Evolutionary conservation across 2,329 filamentous ascomycete genomes (phyloP).

Genomic region (Microdochium nivale): DNA sequence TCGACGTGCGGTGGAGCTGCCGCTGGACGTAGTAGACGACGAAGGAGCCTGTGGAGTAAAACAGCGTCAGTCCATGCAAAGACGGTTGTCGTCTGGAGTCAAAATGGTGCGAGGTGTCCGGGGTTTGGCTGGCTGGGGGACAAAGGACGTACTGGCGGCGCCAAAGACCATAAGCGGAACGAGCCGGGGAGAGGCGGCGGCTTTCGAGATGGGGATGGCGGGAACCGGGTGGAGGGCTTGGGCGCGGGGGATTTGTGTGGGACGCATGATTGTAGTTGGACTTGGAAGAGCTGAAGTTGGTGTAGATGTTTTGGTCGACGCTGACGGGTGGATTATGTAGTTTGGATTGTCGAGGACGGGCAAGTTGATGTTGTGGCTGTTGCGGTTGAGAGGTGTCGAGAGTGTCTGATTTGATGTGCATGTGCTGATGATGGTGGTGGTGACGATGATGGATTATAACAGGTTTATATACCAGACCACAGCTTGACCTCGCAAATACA

Average conservation of each 20-base stretch:
- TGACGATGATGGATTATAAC: no score
- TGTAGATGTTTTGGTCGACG: background rate
- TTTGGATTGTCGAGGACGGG: background rate
- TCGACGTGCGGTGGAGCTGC: background rate
- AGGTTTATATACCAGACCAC: no score
- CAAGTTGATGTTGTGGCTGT: background rate
- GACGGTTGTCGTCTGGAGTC: background rate
- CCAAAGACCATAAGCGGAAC: background rate
- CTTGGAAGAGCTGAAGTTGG: background rate
- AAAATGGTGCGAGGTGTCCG: background rate
- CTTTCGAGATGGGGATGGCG: background rate
- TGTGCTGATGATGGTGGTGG: background rate
- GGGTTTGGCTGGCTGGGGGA: background rate
- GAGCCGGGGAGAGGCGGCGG: background rate
- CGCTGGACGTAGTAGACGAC: background rate
- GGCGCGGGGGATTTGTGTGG: background rate
- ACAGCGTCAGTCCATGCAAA: no score
- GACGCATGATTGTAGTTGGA: background rate
- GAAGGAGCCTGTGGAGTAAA: background rate
- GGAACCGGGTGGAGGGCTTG: background rate
- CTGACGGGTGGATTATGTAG: background rate
- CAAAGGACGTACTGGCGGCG: background rate
- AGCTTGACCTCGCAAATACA: no score
- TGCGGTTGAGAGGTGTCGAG: background rate
- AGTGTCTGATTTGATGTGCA: background rate